These are phyloP conservation scores for Geotrichum candidum DNA, from an alignment of 1,139 yeast species.

Conservation along the genomic window DNA sequence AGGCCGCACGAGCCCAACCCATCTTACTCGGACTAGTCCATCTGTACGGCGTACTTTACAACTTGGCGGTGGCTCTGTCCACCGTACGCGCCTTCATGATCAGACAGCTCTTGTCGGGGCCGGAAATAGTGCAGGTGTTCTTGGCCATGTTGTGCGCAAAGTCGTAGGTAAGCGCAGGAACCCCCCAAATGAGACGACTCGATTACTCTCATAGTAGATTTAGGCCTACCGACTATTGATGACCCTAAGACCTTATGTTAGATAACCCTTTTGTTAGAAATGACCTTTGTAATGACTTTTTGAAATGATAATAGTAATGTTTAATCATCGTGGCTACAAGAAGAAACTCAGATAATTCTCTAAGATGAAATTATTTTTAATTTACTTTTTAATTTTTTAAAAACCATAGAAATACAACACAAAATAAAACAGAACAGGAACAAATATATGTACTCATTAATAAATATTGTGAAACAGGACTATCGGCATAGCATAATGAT, in stretches of 20 bases:
- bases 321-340: no score
- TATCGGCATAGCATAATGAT: neutral
- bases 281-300: no score
- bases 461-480: neutral
- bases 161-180: neutral
- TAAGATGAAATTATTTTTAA: neutral
- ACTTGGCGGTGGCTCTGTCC: slow-evolving; percentile 4
- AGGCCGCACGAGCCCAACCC: slow-evolving; percentile 1
- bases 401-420: neutral
- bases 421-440: neutral
- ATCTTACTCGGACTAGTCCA: neutral
- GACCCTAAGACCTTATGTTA: neutral
- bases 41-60: neutral
- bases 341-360: no score
- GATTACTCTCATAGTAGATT: neutral
- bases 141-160: neutral
- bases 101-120: slow-evolving; percentile 1
- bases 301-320: no score
- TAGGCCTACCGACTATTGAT: neutral
- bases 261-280: neutral
- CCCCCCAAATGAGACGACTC: neutral
- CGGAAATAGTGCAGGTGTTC: neutral
- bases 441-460: neutral
- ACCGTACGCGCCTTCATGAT: slow-evolving; percentile 1
- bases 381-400: neutral